Evolutionary conservation across 2,329 filamentous ascomycete genomes (phyloP).

Genomic region (Fusarium sp.): DNA sequence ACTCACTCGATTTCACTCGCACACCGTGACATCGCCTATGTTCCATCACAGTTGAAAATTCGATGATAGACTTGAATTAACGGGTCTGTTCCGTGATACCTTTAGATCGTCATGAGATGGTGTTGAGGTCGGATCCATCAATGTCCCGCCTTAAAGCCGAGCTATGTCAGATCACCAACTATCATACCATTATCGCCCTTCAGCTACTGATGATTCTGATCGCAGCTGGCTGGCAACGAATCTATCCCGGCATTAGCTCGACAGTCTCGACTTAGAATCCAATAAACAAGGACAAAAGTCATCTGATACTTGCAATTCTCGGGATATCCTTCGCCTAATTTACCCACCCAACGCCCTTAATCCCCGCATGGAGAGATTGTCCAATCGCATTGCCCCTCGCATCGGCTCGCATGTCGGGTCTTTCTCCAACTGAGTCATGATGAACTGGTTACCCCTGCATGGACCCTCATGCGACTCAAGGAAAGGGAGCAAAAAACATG

Average conservation of each 20-base stretch:
- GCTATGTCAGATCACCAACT: background rate
- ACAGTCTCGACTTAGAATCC: background rate
- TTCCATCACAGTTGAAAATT: too few relatives aligned
- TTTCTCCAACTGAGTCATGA: slow-evolving; percentile 17
- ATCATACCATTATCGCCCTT: background rate
- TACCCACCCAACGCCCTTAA: slow-evolving; percentile 7
- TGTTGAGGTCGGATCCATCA: background rate
- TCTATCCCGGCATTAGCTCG: slow-evolving; percentile 1
- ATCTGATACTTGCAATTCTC: slow-evolving; percentile 2
- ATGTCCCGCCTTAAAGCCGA: background rate
- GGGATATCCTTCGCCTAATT: slow-evolving; percentile 9
- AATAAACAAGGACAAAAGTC: background rate
- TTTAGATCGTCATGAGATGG: background rate
- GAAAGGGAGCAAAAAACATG: slow-evolving; percentile 18
- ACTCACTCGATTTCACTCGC: background rate
- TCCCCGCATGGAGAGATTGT: slow-evolving; percentile 17
- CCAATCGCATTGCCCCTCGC: slow-evolving; percentile 45
- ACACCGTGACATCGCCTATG: too few relatives aligned
- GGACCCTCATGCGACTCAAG: slow-evolving; percentile 1
- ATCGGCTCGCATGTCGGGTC: slow-evolving; percentile 50
- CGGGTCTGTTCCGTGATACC: background rate
- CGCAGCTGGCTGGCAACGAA: background rate
- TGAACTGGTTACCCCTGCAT: slow-evolving; percentile 11
- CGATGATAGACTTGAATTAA: background rate
- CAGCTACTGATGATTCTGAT: background rate